Percentiles rank a stretch among this genome's conserved stretches.
Conservation (phyloP, 768 basidiomycete genomes). For the Auricularia cornea region DNA sequence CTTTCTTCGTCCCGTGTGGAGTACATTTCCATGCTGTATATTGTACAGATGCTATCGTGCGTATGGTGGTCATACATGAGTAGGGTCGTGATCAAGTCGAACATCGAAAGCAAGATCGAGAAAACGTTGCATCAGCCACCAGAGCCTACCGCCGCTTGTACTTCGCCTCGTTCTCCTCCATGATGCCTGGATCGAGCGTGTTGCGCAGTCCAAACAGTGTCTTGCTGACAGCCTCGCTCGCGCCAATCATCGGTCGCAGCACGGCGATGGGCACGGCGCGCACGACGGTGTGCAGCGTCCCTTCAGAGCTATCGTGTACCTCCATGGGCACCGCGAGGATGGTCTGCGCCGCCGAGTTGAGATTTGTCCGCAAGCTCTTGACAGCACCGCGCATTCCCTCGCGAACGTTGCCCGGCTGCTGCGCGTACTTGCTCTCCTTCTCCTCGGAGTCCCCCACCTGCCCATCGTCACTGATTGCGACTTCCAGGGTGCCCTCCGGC, state of each 20-base stretch:
- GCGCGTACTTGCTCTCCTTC: constrained; percentile 79
- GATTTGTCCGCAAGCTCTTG: constrained; percentile 72
- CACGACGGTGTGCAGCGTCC: constrained; percentile 87
- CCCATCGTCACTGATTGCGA: constrained; percentile 20
- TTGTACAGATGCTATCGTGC: background rate
- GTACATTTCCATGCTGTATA: background rate
- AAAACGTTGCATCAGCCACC: constrained; percentile 2
- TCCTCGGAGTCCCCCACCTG: constrained; percentile 43
- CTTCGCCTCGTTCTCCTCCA: constrained; percentile 82
- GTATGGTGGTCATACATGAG: too few species aligned
- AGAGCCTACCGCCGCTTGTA: constrained; percentile 83
- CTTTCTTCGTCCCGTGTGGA: background rate
- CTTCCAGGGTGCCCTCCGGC: constrained; percentile 21
- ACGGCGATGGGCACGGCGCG: constrained; percentile 97
- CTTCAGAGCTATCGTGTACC: constrained; percentile 88
- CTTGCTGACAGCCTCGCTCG: constrained; percentile 93
- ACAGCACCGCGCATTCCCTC: constrained; percentile 94
- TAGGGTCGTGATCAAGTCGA: too few species aligned
- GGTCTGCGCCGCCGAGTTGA: constrained; percentile 93
- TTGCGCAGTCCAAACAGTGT: constrained; percentile 91
- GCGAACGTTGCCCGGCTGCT: constrained; percentile 74
- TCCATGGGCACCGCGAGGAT: constrained; percentile 99
- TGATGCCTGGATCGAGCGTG: constrained; percentile 77
- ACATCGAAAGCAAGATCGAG: background rate
- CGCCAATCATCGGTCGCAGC: constrained; percentile 95